Conservation (phyloP, 208 protist genomes). For the Acanthamoeba healyi region DNA sequence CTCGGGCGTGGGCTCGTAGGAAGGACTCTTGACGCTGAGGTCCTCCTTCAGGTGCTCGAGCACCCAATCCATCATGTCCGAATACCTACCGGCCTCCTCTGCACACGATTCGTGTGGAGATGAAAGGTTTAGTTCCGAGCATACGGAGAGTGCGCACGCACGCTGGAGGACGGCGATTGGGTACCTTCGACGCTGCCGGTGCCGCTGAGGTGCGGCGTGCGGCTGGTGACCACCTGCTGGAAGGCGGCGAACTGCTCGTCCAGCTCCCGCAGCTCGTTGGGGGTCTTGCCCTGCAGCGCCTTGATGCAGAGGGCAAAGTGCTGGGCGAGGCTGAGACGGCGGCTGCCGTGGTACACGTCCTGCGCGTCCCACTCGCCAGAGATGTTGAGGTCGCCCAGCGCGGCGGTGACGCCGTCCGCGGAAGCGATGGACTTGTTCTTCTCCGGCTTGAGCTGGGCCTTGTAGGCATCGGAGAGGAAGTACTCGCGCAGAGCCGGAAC, state of each 20-base stretch:
- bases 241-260: slow-evolving; percentile 53
- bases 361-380: slow-evolving; percentile 29
- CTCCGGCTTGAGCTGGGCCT: slow-evolving; percentile 16
- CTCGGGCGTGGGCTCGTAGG: slow-evolving; percentile 42
- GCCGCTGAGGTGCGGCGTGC: slow-evolving; percentile 26
- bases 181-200: slow-evolving; percentile 34
- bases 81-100: slow-evolving; percentile 9
- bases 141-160: no score
- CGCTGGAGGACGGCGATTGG: no score
- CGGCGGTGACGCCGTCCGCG: background rate
- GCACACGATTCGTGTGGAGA: no score
- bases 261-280: background rate
- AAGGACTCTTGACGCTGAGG: slow-evolving; percentile 24
- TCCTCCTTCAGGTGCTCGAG: slow-evolving; percentile 40
- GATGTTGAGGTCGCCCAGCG: slow-evolving; percentile 30
- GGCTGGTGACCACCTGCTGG: slow-evolving; percentile 41
- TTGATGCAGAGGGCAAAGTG: slow-evolving; percentile 46
- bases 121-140: no score
- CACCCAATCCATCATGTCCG: slow-evolving; percentile 8
- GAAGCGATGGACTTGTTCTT: background rate
- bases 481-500: slow-evolving; percentile 16
- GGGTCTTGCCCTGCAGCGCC: slow-evolving; percentile 36
- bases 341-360: slow-evolving; percentile 31
- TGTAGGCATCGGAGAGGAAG: slow-evolving; percentile 40
- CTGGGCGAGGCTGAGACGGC: slow-evolving; percentile 23